Percentiles rank a stretch among this genome's conserved stretches.
Evolutionary conservation across 768 basidiomycete species (phyloP).

Genomic region (Cystofilobasidium ferigula): DNA sequence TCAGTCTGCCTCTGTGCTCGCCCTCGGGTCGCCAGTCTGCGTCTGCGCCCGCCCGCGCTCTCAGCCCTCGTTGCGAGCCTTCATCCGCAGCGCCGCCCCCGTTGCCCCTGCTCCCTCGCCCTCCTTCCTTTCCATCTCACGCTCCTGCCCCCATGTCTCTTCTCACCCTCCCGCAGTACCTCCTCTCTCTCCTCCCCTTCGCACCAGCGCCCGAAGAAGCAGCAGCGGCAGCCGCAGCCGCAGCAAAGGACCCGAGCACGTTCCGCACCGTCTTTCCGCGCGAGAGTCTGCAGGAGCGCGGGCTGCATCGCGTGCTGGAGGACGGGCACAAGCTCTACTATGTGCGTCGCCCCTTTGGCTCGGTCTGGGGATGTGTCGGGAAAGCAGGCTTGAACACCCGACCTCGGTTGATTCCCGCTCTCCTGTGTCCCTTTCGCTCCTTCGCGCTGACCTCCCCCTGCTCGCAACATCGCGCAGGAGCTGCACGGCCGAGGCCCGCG

Average conservation of each 20-base stretch:
- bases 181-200: not conserved
- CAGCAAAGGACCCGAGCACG: not conserved
- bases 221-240: too few relatives aligned
- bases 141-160: conserved; percentile 56
- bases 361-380: too few relatives aligned
- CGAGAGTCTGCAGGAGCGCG: conserved; percentile 45
- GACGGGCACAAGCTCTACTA: conserved; percentile 24
- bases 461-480: not conserved
- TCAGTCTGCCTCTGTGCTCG: too few relatives aligned
- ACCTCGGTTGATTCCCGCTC: too few relatives aligned
- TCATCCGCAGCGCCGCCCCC: conserved; percentile 27
- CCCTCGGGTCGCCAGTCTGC: too few relatives aligned
- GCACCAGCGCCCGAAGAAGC: not conserved
- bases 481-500: conserved; percentile 56
- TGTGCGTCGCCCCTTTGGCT: not conserved
- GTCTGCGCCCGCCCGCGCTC: too few relatives aligned
- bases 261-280: conserved; percentile 47
- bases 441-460: not conserved
- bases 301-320: not conserved
- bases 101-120: not conserved
- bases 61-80: too few relatives aligned
- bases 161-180: conserved; percentile 56
- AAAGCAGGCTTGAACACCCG: too few relatives aligned
- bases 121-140: conserved; percentile 26
- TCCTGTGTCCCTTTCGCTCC: not conserved